phyloP scores from a whole-genome alignment of 2,329 filamentous ascomycete species.

The Blastomyces emzantsi region DNA sequence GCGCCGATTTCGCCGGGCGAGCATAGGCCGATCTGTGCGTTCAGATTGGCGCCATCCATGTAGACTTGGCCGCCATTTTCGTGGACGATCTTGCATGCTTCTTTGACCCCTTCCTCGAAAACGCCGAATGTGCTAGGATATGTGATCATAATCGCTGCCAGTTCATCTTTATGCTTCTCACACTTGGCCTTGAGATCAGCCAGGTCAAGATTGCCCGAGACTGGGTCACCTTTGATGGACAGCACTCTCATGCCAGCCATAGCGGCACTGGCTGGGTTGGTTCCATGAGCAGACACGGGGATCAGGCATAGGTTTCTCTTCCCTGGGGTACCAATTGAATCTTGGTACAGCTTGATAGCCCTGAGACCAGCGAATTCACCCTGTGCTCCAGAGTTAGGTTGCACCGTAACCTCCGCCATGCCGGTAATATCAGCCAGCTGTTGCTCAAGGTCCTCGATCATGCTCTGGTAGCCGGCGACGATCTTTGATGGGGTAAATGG shows the following conservation, averaged over 20 bases:
- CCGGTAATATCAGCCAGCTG: slow-evolving; percentile 78
- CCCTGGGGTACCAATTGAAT: slow-evolving; percentile 51
- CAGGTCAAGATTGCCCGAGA: slow-evolving; percentile 83
- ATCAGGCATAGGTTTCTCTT: slow-evolving; percentile 88
- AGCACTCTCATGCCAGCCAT: slow-evolving; percentile 96
- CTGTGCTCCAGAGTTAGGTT: slow-evolving; percentile 93
- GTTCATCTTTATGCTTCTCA: slow-evolving; percentile 72
- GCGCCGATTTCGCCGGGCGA: slow-evolving; percentile 92
- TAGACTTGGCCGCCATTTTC: slow-evolving; percentile 86
- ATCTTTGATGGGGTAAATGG: slow-evolving; percentile 62
- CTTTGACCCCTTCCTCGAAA: slow-evolving; percentile 82
- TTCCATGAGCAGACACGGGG: slow-evolving; percentile 89
- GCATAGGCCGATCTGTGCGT: slow-evolving; percentile 91
- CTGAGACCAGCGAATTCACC: slow-evolving; percentile 88
- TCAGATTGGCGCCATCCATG: slow-evolving; percentile 99
- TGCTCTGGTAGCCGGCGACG: slow-evolving; percentile 56
- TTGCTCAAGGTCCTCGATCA: slow-evolving; percentile 63
- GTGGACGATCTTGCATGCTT: slow-evolving; percentile 78
- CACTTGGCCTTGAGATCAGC: slow-evolving; percentile 79
- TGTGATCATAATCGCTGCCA: slow-evolving; percentile 93
- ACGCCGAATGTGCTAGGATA: slow-evolving; percentile 94
- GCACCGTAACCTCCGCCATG: slow-evolving; percentile 80
- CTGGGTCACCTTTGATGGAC: slow-evolving; percentile 78
- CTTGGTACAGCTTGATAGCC: slow-evolving; percentile 76
- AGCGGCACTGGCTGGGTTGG: slow-evolving; percentile 87